A percentile compares a stretch with the other conserved stretches of the same genome.
These are phyloP conservation scores for Actinomortierella wolfii DNA, from an alignment of 371 early-diverging fungal species.

Conservation along the genomic window DNA sequence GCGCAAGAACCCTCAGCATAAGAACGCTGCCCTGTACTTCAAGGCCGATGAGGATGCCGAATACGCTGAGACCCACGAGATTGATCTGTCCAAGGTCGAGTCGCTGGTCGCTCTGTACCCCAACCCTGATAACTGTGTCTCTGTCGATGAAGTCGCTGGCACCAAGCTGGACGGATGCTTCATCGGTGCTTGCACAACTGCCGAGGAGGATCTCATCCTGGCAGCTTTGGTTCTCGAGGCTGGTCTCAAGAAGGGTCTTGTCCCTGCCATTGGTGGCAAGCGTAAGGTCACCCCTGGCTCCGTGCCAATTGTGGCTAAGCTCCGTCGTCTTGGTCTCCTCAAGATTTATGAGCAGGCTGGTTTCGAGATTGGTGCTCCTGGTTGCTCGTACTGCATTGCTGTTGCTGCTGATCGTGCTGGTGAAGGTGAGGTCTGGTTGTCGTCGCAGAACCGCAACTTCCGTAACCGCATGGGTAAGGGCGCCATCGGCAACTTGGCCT, in stretches of 20 bases:
- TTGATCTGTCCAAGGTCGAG: constrained; percentile 71
- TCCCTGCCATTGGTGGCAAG: constrained; percentile 61
- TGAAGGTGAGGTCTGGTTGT: constrained; percentile 81
- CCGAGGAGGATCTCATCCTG: constrained; percentile 80
- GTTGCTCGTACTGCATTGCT: constrained; percentile 83
- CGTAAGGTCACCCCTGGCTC: constrained; percentile 83
- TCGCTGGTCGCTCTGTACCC: constrained; percentile 76
- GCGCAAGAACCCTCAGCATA: constrained; percentile 69
- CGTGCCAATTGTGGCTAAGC: constrained; percentile 78
- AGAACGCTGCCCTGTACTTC: constrained; percentile 72
- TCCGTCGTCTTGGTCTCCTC: constrained; percentile 71
- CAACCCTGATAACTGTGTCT: constrained; percentile 77
- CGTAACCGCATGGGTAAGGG: constrained; percentile 86
- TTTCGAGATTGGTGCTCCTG: constrained; percentile 79
- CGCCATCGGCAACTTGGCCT: constrained; percentile 75
- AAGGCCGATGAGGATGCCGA: constrained; percentile 71
- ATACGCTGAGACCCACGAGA: constrained; percentile 74
- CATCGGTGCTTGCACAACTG: constrained; percentile 85
- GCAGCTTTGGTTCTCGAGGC: constrained; percentile 75
- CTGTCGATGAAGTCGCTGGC: constrained; percentile 58
- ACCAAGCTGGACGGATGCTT: constrained; percentile 77
- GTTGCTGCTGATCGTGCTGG: constrained; percentile 79
- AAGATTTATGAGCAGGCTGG: constrained; percentile 77
- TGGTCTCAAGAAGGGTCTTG: constrained; percentile 69
- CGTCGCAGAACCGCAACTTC: constrained; percentile 82